Conservation (phyloP, 441 rosid species). For the Gossypium gossypioides region DNA sequence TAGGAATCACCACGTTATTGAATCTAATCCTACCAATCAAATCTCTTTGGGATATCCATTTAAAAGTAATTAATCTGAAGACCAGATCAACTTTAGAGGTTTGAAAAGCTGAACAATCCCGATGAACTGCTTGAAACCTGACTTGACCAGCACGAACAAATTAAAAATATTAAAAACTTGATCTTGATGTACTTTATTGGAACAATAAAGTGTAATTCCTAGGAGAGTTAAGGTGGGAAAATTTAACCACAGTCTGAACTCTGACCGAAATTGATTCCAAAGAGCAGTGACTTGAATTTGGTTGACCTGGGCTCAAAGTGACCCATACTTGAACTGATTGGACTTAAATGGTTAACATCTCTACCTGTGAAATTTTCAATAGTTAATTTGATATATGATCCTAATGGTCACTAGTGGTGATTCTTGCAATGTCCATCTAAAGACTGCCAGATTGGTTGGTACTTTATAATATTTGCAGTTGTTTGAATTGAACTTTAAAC, state of each 20-base stretch:
- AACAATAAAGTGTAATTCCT: neutral
- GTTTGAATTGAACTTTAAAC: conserved; percentile 1
- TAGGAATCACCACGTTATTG: neutral
- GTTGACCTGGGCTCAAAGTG: neutral
- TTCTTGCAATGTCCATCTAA: neutral
- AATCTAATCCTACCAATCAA: neutral
- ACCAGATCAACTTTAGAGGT: neutral
- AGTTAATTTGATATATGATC: neutral
- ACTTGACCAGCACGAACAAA: neutral
- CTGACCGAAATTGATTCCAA: neutral
- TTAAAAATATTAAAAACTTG: neutral
- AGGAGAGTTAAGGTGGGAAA: neutral
- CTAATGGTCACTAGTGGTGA: neutral
- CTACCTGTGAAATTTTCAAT: neutral
- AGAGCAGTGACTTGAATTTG: neutral
- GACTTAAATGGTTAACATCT: neutral
- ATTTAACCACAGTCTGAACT: neutral
- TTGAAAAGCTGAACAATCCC: neutral
- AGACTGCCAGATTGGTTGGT: neutral
- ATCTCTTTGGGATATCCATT: neutral
- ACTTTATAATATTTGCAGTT: neutral
- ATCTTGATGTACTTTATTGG: neutral
- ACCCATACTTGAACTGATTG: neutral
- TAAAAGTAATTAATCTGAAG: neutral
- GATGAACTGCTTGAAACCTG: neutral